Evolutionary conservation across 495 filamentous ascomycete species (phyloP).

Genomic region (Xylaria longipes): DNA sequence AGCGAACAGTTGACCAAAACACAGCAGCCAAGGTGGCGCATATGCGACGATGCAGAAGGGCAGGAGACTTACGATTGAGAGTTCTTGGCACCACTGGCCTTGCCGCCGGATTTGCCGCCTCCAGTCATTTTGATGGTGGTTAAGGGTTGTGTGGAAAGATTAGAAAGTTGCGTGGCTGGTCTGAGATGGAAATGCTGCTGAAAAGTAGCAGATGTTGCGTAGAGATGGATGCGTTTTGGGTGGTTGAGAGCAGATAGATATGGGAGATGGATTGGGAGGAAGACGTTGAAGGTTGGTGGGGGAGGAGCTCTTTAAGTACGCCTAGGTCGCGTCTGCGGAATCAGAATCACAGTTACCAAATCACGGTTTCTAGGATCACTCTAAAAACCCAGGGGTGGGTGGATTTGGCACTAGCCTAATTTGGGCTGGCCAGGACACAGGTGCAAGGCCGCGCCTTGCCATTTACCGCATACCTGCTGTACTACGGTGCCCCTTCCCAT

Average conservation of each 20-base stretch:
- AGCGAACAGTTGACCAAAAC: not conserved
- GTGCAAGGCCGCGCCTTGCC: slow-evolving; percentile 2
- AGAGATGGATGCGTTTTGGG: slow-evolving; percentile 29
- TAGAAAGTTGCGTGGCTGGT: slow-evolving; percentile 37
- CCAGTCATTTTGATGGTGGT: slow-evolving; percentile 89
- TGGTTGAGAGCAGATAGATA: slow-evolving; percentile 31
- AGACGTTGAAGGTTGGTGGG: slow-evolving; percentile 49
- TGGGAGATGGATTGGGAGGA: slow-evolving; percentile 45
- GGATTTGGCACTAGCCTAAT: slow-evolving; percentile 50
- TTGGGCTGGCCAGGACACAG: slow-evolving; percentile 33
- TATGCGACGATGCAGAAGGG: slow-evolving; percentile 28
- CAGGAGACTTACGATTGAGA: slow-evolving; percentile 83
- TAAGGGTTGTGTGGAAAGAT: slow-evolving; percentile 38
- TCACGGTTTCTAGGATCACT: slow-evolving; percentile 29
- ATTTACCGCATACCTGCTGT: too few relatives aligned
- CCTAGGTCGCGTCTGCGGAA: slow-evolving; percentile 51
- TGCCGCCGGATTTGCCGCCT: slow-evolving; percentile 97
- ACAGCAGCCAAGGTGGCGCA: slow-evolving; percentile 14
- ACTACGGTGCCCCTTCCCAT: not conserved
- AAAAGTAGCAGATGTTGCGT: slow-evolving; percentile 27
- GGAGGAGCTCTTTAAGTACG: slow-evolving; percentile 58
- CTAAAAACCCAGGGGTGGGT: slow-evolving; percentile 35
- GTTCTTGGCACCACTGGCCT: slow-evolving; percentile 96
- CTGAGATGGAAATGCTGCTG: slow-evolving; percentile 30
- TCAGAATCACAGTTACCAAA: slow-evolving; percentile 54